Base-by-base conservation (phyloP, 345 rosid species). In the Eucalyptus polyanthemos region DNA sequence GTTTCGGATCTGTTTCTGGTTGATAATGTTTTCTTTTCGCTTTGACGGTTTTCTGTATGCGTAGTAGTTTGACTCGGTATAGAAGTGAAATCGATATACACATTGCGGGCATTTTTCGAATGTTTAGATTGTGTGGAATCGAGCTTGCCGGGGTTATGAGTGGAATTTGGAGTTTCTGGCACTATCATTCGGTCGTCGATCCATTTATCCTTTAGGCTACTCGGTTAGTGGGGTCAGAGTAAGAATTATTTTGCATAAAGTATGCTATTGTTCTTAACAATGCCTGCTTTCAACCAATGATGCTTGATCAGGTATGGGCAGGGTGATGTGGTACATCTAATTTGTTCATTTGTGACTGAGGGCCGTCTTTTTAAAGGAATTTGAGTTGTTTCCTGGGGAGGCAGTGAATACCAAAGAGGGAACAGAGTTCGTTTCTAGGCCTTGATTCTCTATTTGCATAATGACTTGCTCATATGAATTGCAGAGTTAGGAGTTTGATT, bases 141-240 rank as follows among this genome's bases (percentile, higher is more conserved):
- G 29, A 37, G 83, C 29, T 2, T 19, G 83, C 3, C 9, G 4
- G 12, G 15, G 27, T 37, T 40, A 40, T 0, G 24, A 76, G 29
- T 76, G 15, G 27, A 76, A 1, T 40, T 76, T 1, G 27, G 9
- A 40, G 83, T 76, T 40, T 22, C 83, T 37, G 29, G 83, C 29
- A 76, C 2, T 22, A 21, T 40, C 29, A 40, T 9, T 40, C 9
- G 0, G 5, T 6, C 0, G 15, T 40, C 3, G 9, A 40, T 40
- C 6, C 9, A 3, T 37, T 37, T 40, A 76, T 76, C 83, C 5
- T 72, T 72, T 76, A 21, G 15, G 45, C 29, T 40, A 11, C 47
- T 76, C 0, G 29, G 47, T 76, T 72, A 40, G 7, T 76, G 29
- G 83, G 11, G 27, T 2, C 0, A 0, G 47, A 40, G 6, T 40